A percentile compares a stretch with the other conserved stretches of the same genome.
These are phyloP conservation scores for Collybia sordida DNA, from an alignment of 768 basidiomycete species.

Conservation along the genomic window DNA sequence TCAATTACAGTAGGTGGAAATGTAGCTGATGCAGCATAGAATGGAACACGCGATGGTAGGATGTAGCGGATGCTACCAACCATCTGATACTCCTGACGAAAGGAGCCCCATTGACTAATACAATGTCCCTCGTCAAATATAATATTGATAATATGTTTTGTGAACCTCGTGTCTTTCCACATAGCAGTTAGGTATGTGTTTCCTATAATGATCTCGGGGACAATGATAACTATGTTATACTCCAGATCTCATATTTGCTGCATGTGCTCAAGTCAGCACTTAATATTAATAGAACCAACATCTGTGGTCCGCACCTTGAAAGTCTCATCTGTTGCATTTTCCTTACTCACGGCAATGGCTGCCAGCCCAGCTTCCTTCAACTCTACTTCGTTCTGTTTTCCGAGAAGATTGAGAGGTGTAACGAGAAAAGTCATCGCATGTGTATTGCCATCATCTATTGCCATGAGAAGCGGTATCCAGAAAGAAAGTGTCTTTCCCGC, in stretches of 20 bases:
- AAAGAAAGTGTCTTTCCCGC: conserved; percentile 20
- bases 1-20: conserved; percentile 21
- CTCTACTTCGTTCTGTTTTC: conserved; percentile 21
- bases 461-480: conserved; percentile 17
- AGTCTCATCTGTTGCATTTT: conserved; percentile 10
- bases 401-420: conserved; percentile 29
- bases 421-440: conserved; percentile 11
- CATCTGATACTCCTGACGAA: conserved; percentile 33
- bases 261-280: neutral
- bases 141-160: conserved; percentile 9
- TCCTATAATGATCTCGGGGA: conserved; percentile 13
- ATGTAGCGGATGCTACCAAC: conserved; percentile 13
- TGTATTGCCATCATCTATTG: conserved; percentile 10
- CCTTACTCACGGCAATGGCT: conserved; percentile 15
- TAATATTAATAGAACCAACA: neutral
- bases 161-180: conserved; percentile 1
- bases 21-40: conserved; percentile 32
- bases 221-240: conserved; percentile 24
- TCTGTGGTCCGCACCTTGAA: conserved; percentile 14
- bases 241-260: conserved; percentile 7
- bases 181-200: neutral
- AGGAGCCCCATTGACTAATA: conserved; percentile 33
- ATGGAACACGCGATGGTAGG: conserved; percentile 24
- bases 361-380: conserved; percentile 13
- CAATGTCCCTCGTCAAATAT: conserved; percentile 41